Evolutionary conservation across 1,139 yeast species (phyloP).

Genomic region (Candida gigantensis): DNA sequence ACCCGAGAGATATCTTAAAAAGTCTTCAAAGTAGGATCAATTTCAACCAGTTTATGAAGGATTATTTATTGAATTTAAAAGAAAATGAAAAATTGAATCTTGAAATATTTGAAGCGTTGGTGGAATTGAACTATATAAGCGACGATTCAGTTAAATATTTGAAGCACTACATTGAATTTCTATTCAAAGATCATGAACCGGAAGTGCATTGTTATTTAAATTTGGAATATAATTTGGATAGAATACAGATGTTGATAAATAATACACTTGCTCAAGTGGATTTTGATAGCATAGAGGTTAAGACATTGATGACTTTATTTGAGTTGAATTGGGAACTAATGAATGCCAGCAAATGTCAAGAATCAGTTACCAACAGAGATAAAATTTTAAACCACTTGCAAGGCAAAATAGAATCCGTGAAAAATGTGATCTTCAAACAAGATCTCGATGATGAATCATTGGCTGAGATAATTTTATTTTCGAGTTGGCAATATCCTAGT

Average conservation of each 20-base stretch:
- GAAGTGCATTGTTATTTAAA: conserved; percentile 38
- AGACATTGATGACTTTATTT: conserved; percentile 19
- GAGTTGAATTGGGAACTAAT: conserved; percentile 28
- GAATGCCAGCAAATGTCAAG: conserved; percentile 18
- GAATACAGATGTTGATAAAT: conserved; percentile 27
- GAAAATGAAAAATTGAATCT: conserved; percentile 20
- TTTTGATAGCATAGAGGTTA: conserved; percentile 13
- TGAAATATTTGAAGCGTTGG: conserved; percentile 25
- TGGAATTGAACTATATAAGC: conserved; percentile 10
- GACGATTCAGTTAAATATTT: conserved; percentile 24
- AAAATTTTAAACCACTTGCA: conserved; percentile 13
- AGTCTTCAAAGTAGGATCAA: conserved; percentile 12
- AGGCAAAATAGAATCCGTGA: conserved; percentile 15
- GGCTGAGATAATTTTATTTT: conserved; percentile 20
- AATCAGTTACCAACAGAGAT: conserved; percentile 9
- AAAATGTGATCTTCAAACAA: conserved; percentile 22
- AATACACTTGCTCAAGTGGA: conserved; percentile 13
- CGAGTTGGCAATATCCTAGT: conserved; percentile 16
- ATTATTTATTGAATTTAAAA: conserved; percentile 23
- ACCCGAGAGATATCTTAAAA: conserved; percentile 13
- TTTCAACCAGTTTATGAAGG: conserved; percentile 21
- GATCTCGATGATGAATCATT: conserved; percentile 28
- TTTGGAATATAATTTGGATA: conserved; percentile 30
- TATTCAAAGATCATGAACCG: conserved; percentile 32
- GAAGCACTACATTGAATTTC: conserved; percentile 29